phyloP scores from a whole-genome alignment of 2,329 filamentous ascomycete genomes.

The Neonectria coccinea region DNA sequence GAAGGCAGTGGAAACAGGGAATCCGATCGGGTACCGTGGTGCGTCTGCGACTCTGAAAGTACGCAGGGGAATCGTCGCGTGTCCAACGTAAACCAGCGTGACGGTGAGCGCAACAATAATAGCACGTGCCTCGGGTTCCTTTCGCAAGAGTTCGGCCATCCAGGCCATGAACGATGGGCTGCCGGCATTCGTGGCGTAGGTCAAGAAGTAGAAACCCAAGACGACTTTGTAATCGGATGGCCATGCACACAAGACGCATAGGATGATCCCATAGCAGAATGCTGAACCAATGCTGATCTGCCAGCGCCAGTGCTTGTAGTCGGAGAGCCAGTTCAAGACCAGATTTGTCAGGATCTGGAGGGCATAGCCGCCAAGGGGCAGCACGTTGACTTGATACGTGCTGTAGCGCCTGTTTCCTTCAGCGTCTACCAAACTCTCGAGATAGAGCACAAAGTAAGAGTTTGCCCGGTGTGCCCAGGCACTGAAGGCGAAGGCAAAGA shows the following conservation, averaged over 20 bases:
- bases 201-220: constrained; percentile 53
- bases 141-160: constrained; percentile 51
- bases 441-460: constrained; percentile 51
- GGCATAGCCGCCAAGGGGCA: constrained; percentile 48
- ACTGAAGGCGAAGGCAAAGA: constrained; percentile 46
- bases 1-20: constrained; percentile 51
- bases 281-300: constrained; percentile 51
- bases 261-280: constrained; percentile 46
- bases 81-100: constrained; percentile 54
- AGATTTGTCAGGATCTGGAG: constrained; percentile 52
- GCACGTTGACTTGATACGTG: constrained; percentile 49
- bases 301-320: constrained; percentile 55
- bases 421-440: constrained; percentile 44
- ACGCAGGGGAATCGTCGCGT: constrained; percentile 53
- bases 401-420: constrained; percentile 45
- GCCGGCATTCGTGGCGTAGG: constrained; percentile 50
- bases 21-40: constrained; percentile 52
- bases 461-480: constrained; percentile 50
- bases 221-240: constrained; percentile 49
- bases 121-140: constrained; percentile 52
- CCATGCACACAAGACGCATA: constrained; percentile 51
- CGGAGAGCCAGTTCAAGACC: constrained; percentile 51
- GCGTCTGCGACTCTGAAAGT: constrained; percentile 52
- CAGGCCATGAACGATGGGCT: constrained; percentile 52
- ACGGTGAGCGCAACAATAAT: constrained; percentile 53